Percentiles rank a stretch among this genome's conserved stretches.
phyloP scores from a whole-genome alignment of 2,329 filamentous ascomycete genomes.

The Thielaviopsis cerberus region DNA sequence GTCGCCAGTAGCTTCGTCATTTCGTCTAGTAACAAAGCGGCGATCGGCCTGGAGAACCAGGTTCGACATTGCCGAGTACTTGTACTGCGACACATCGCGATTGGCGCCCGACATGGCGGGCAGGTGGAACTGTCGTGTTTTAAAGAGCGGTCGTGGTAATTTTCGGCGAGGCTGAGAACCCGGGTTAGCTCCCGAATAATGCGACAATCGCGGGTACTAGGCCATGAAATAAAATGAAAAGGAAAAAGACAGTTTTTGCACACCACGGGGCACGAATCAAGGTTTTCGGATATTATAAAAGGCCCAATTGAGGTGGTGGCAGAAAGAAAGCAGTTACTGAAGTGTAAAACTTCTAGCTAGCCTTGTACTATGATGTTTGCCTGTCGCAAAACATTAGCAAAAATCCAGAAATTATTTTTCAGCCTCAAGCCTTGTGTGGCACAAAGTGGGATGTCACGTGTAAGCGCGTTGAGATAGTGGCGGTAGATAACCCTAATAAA shows the following conservation, averaged over 20 bases:
- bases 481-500: too few species aligned
- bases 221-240: constrained; percentile 7
- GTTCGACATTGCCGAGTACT: constrained; percentile 99
- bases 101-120: constrained; percentile 50
- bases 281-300: background rate
- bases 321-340: background rate
- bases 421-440: constrained; percentile 11
- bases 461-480: background rate
- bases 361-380: constrained; percentile 6
- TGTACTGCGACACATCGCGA: constrained; percentile 86
- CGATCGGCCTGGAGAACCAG: constrained; percentile 99
- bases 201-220: background rate
- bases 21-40: constrained; percentile 79
- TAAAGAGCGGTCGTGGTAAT: background rate
- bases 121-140: background rate
- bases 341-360: constrained; percentile 4
- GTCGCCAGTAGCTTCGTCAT: constrained; percentile 89
- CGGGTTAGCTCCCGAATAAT: constrained; percentile 9
- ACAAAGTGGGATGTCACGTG: constrained; percentile 7
- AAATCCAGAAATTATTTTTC: constrained; percentile 11
- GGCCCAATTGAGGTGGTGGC: constrained; percentile 9
- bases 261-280: background rate
- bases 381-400: constrained; percentile 7
- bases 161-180: constrained; percentile 6
- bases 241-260: background rate